Percentiles rank a stretch among this genome's conserved stretches.
phyloP scores from a whole-genome alignment of 1,139 yeast genomes.

The Wickerhamiella infanticola region DNA sequence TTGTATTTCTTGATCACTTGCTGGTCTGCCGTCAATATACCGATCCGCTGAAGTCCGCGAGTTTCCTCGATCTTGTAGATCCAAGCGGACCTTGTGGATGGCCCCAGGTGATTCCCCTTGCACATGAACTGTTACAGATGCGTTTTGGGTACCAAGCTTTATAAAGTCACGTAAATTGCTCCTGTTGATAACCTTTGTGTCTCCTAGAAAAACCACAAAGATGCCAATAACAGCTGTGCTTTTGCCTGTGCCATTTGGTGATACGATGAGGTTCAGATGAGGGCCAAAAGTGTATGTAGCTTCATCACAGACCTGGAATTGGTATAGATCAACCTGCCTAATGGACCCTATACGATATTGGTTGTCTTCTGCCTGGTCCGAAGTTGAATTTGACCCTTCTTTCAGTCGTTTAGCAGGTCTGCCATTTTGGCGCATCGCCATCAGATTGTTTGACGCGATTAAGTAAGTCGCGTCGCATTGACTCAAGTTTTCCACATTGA shows the following conservation, averaged over 20 bases:
- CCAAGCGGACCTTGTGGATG: not conserved
- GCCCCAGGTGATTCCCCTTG: constrained; percentile 1
- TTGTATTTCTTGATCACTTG: constrained; percentile 34
- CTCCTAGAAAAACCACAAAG: constrained; percentile 80
- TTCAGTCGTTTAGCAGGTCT: too few species aligned
- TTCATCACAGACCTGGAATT: constrained; percentile 33
- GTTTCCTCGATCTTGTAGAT: not conserved
- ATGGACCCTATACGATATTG: constrained; percentile 9
- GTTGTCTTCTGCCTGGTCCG: too few species aligned
- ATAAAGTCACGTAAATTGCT: constrained; percentile 43
- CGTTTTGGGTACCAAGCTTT: constrained; percentile 48
- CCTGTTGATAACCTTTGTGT: constrained; percentile 48
- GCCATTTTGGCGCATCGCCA: too few species aligned
- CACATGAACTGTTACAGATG: constrained; percentile 33
- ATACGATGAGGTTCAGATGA: constrained; percentile 77
- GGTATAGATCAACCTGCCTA: constrained; percentile 8
- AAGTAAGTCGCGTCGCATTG: too few species aligned
- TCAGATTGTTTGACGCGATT: too few species aligned
- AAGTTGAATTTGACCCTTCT: too few species aligned
- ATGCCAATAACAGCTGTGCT: constrained; percentile 88
- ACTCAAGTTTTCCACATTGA: too few species aligned
- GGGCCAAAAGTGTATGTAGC: constrained; percentile 77
- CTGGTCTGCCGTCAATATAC: constrained; percentile 35
- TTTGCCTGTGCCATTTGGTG: constrained; percentile 96
- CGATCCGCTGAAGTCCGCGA: constrained; percentile 33